phyloP scores from a whole-genome alignment of 2,329 filamentous ascomycete species.

The Microsporum ferrugineum region DNA sequence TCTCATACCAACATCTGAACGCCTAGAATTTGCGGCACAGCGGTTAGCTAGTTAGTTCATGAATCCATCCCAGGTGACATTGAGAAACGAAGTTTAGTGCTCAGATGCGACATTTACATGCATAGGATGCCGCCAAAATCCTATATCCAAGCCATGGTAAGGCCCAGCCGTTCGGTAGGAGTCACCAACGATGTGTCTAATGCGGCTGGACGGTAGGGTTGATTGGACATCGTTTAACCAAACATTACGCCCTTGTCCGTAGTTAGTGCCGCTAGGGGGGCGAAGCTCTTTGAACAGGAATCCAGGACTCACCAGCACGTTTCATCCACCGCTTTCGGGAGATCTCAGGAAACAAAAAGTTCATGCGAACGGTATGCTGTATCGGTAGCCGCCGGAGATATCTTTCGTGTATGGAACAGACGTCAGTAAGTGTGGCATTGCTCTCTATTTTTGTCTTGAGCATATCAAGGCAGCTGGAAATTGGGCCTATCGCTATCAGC shows the following conservation, averaged over 20 bases:
- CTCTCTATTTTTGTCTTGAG: not conserved
- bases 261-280: not conserved
- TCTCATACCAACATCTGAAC: not conserved
- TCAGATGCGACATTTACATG: not conserved
- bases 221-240: not conserved
- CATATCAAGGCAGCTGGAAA: not conserved
- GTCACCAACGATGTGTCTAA: not conserved
- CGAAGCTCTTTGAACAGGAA: not conserved
- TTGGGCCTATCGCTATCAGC: not conserved
- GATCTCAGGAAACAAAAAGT: not conserved
- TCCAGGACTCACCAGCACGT: not conserved
- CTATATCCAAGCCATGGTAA: not conserved
- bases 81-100: not conserved
- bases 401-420: not conserved
- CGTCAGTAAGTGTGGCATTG: not conserved
- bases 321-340: not conserved
- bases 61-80: not conserved
- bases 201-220: not conserved
- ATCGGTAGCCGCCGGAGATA: not conserved
- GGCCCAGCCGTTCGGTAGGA: not conserved
- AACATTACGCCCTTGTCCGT: not conserved
- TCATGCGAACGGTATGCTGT: not conserved
- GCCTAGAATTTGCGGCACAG: not conserved
- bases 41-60: not conserved
- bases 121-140: not conserved